These are phyloP conservation scores for Penicillium corylophilum DNA, from an alignment of 2,329 filamentous ascomycete genomes.

Conservation along the genomic window DNA sequence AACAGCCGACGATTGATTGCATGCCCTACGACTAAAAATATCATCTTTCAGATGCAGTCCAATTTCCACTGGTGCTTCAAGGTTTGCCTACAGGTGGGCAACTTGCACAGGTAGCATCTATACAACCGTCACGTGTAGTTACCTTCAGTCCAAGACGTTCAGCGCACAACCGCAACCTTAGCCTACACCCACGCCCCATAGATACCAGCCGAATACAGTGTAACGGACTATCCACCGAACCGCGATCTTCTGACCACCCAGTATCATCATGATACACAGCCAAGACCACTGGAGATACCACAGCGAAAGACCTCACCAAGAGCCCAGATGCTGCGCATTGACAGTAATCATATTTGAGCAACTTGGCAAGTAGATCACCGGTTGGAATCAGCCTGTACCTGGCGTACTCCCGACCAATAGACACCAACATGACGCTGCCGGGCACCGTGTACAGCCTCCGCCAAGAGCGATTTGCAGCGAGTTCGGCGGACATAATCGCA, in stretches of 20 bases:
- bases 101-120: too few relatives aligned
- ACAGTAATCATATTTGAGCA: not conserved
- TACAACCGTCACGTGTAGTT: not conserved
- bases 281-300: not conserved
- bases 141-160: not conserved
- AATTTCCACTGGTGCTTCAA: too few relatives aligned
- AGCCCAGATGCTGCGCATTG: not conserved
- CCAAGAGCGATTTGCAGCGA: constrained; percentile 11
- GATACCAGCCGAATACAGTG: not conserved
- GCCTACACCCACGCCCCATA: not conserved
- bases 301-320: not conserved
- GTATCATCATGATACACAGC: not conserved
- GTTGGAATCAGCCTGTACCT: not conserved
- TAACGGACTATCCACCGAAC: not conserved
- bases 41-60: too few relatives aligned
- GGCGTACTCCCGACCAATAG: not conserved
- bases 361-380: not conserved
- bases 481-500: constrained; percentile 9
- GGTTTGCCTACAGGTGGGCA: too few relatives aligned
- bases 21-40: too few relatives aligned
- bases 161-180: not conserved
- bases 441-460: constrained; percentile 14
- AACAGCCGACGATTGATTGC: too few relatives aligned
- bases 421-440: not conserved
- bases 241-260: not conserved